Conservation (phyloP, 805 yeast species). For the Saturnispora ahearnii region DNA sequence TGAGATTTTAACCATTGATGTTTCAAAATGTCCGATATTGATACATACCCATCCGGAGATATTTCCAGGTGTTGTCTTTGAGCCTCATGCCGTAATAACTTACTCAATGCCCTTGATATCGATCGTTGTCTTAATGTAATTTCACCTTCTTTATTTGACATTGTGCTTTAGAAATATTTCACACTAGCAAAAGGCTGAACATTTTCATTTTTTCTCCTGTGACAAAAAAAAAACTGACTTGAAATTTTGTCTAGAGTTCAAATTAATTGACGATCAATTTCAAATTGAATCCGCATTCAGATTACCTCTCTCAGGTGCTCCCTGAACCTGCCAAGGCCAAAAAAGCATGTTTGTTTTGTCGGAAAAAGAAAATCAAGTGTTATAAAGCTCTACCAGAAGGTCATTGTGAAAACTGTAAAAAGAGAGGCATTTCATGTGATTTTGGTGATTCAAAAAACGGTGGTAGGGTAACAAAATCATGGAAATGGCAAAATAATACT, state of each 20-base stretch:
- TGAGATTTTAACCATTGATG: constrained; percentile 52
- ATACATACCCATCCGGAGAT: constrained; percentile 58
- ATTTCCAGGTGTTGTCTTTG: constrained; percentile 54
- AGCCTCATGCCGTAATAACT: constrained; percentile 84
- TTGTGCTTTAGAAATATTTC: background rate
- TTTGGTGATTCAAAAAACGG: background rate
- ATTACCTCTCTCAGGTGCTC: background rate
- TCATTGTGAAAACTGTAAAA: constrained; percentile 11
- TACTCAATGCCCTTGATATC: constrained; percentile 68
- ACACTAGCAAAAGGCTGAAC: background rate
- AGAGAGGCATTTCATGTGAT: constrained; percentile 2
- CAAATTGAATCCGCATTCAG: background rate
- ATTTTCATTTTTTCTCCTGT: background rate
- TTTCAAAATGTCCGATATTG: constrained; percentile 41
- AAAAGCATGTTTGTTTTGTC: constrained; percentile 16
- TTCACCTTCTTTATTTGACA: background rate
- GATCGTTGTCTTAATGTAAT: constrained; percentile 5
- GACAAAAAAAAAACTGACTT: background rate
- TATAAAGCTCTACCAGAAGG: background rate
- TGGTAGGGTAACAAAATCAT: constrained; percentile 1
- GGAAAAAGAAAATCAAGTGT: constrained; percentile 17
- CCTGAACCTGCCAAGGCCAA: constrained; percentile 8
- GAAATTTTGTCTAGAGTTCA: background rate
- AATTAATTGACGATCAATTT: background rate
- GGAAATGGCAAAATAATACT: constrained; percentile 5